Evolutionary conservation across 768 basidiomycete genomes (phyloP).

Genomic region (Tulasnella sp.): DNA sequence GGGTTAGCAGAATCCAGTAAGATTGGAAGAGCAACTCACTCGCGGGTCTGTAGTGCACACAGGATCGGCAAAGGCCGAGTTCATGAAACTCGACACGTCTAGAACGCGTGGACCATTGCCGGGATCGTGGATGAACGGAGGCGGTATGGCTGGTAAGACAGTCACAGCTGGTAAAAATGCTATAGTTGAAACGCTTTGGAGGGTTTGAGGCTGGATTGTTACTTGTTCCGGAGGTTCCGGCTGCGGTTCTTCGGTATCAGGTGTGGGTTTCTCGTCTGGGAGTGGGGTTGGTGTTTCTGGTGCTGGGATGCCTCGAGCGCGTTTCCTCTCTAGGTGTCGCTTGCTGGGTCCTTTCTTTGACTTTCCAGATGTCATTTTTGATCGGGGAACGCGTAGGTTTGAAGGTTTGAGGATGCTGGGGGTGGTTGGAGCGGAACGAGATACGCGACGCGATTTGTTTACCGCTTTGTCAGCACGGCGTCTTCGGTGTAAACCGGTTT

Average conservation of each 20-base stretch:
- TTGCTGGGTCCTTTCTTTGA: neutral
- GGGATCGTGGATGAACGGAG: constrained; percentile 61
- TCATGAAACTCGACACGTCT: constrained; percentile 51
- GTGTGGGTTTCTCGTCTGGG: neutral
- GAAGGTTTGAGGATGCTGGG: neutral
- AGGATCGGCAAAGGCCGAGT: constrained; percentile 54
- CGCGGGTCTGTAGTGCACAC: constrained; percentile 46
- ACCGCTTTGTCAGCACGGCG: neutral
- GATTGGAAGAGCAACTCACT: neutral
- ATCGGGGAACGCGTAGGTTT: neutral
- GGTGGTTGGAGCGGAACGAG: neutral
- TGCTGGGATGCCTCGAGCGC: neutral
- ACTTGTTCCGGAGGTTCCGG: neutral
- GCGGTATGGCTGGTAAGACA: neutral
- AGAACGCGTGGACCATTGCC: constrained; percentile 70
- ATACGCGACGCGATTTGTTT: neutral
- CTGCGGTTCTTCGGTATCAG: neutral
- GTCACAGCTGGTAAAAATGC: neutral
- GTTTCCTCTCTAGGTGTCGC: neutral
- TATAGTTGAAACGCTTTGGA: neutral
- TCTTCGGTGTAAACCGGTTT: neutral
- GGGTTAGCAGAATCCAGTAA: neutral
- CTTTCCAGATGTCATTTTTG: neutral
- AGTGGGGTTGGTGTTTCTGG: neutral
- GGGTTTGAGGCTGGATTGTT: neutral